These are phyloP conservation scores for Isoetes taiwanensis DNA, from an alignment of 75 land plant species.

Conservation along the genomic window DNA sequence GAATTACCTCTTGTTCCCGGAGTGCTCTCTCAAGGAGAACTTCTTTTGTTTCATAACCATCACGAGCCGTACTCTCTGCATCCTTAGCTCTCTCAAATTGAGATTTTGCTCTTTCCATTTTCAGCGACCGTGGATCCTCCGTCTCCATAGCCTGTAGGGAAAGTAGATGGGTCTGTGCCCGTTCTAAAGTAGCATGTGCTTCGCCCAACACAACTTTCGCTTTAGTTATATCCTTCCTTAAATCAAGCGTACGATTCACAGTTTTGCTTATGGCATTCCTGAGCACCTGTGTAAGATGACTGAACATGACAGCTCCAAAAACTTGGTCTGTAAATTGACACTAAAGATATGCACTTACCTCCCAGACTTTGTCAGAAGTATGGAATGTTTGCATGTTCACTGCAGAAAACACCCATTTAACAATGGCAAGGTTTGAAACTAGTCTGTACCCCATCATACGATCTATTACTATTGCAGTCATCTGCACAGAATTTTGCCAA, in stretches of 20 bases:
- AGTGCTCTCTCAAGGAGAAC: conserved; percentile 67
- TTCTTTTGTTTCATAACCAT: conserved; percentile 66
- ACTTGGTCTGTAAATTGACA: neutral
- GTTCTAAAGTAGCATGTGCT: conserved; percentile 47
- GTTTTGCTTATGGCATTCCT: conserved; percentile 81
- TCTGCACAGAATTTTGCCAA: conserved; percentile 80
- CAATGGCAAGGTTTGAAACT: conserved; percentile 78
- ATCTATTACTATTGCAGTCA: conserved; percentile 82
- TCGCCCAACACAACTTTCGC: conserved; percentile 38
- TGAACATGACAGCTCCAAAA: neutral
- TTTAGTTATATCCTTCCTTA: conserved; percentile 50
- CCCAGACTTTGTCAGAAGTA: conserved; percentile 73
- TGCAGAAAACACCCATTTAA: conserved; percentile 66
- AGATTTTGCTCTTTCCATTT: conserved; percentile 54
- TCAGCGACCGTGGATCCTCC: conserved; percentile 45
- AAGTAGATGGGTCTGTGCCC: conserved; percentile 51
- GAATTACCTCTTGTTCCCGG: conserved; percentile 60
- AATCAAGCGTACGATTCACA: conserved; percentile 63
- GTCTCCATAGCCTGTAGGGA: conserved; percentile 44
- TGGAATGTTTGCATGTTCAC: conserved; percentile 62
- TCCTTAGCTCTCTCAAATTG: conserved; percentile 44
- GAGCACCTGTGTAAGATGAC: conserved; percentile 34
- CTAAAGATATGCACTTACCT: conserved; percentile 32
- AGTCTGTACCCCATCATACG: conserved; percentile 99
- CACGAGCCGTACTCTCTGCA: conserved; percentile 45